phyloP scores from a whole-genome alignment of 2,329 filamentous ascomycete species.

The Catunica adiposa region DNA sequence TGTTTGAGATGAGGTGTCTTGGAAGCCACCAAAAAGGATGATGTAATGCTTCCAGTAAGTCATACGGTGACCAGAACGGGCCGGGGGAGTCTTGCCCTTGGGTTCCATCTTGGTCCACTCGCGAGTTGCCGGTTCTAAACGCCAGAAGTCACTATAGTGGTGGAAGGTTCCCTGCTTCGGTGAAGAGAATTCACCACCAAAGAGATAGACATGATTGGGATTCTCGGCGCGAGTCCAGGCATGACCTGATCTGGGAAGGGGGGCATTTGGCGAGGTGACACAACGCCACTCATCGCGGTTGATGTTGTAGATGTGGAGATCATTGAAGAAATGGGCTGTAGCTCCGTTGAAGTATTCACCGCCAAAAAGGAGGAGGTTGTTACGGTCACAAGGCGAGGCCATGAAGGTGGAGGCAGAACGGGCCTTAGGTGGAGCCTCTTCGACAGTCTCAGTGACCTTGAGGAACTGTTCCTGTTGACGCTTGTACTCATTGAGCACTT shows the following conservation, averaged over 20 bases:
- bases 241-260: slow-evolving; percentile 79
- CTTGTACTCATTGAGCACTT: slow-evolving; percentile 82
- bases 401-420: slow-evolving; percentile 68
- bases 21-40: slow-evolving; percentile 87
- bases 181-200: slow-evolving; percentile 90
- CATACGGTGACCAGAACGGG: slow-evolving; percentile 86
- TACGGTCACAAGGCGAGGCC: slow-evolving; percentile 69
- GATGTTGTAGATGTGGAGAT: slow-evolving; percentile 55
- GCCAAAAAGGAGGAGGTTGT: slow-evolving; percentile 80
- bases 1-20: slow-evolving; percentile 88
- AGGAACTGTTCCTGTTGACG: slow-evolving; percentile 86
- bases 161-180: slow-evolving; percentile 98
- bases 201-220: slow-evolving; percentile 69
- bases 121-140: slow-evolving; percentile 62
- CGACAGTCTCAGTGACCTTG: slow-evolving; percentile 72
- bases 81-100: slow-evolving; percentile 62
- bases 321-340: slow-evolving; percentile 55
- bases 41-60: slow-evolving; percentile 96
- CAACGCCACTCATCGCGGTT: slow-evolving; percentile 80
- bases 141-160: slow-evolving; percentile 98
- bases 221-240: slow-evolving; percentile 88
- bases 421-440: slow-evolving; percentile 54
- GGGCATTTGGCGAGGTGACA: slow-evolving; percentile 80
- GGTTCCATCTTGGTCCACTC: slow-evolving; percentile 86
- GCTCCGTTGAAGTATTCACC: slow-evolving; percentile 94